Percentiles rank a stretch among this genome's conserved stretches.
phyloP scores from a whole-genome alignment of 129 eudicot genomes.

The sunflower (Helianthus annuus) region DNA sequence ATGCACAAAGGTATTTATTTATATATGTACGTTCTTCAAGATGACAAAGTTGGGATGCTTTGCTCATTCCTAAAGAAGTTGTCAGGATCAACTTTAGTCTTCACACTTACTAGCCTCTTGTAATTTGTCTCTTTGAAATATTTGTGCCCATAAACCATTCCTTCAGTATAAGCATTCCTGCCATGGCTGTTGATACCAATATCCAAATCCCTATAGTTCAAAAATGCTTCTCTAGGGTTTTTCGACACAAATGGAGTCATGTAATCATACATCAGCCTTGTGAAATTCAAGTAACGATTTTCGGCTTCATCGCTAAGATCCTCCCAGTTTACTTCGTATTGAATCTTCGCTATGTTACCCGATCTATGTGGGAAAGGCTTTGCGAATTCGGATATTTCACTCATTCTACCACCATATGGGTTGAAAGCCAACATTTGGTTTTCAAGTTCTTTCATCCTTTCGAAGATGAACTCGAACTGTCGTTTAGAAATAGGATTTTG shows the following conservation, averaged over 20 bases:
- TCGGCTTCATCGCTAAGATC: slow-evolving; percentile 32
- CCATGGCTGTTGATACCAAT: slow-evolving; percentile 45
- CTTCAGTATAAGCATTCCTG: slow-evolving; percentile 31
- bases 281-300: slow-evolving; percentile 24
- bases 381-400: slow-evolving; percentile 37
- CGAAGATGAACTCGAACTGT: slow-evolving; percentile 33
- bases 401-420: slow-evolving; percentile 58
- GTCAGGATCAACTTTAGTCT: slow-evolving; percentile 42
- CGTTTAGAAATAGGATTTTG: slow-evolving; percentile 33
- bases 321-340: slow-evolving; percentile 32
- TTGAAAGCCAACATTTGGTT: slow-evolving; percentile 34
- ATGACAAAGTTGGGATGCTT: slow-evolving; percentile 40
- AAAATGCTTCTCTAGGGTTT: slow-evolving; percentile 51
- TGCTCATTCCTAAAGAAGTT: slow-evolving; percentile 56
- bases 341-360: slow-evolving; percentile 46
- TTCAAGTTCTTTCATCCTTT: slow-evolving; percentile 29
- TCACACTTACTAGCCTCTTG: slow-evolving; percentile 39
- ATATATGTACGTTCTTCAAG: slow-evolving; percentile 6
- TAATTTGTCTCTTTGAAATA: slow-evolving; percentile 43
- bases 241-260: slow-evolving; percentile 54
- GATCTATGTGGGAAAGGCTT: slow-evolving; percentile 53
- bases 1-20: neutral
- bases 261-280: slow-evolving; percentile 33
- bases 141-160: slow-evolving; percentile 42
- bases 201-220: slow-evolving; percentile 56